Base-by-base conservation (phyloP, 1,284 basidiomycete species). In the Volvariella surrecta region DNA sequence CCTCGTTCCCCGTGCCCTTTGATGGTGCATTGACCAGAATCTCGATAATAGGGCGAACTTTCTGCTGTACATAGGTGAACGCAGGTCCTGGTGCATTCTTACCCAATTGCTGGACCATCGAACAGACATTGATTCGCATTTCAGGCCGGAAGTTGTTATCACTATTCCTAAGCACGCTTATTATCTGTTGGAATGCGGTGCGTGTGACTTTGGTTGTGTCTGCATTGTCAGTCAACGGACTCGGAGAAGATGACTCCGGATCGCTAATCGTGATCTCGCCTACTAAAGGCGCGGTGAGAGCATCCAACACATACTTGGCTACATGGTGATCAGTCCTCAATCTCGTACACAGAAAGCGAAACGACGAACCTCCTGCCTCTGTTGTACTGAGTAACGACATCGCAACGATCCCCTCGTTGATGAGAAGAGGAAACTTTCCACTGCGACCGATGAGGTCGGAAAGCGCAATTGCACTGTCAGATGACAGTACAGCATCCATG, bases 341-440 rank as follows among this genome's bases (percentile, higher is more conserved):
- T 37, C 10, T 15, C 40, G 45, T n/a, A 45, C 15, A 30, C 45
- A 32, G 41, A 32, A 20, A 4, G 13, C 19, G 16, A 34, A 40
- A 44, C 15, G 15, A 65, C 76, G 53, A 62, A 82, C 88, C 79
- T 52, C 84, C 86, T 44, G 68, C 61, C 37, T 68, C 64, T 44
- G 79, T 73, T 10, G 79, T 79, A 47, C 76, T 77, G 48, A 96
- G 61, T 41, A 97, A 62, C 30, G 84, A 86, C 47, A 96, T 62
- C 1, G 88, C 88, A 20, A 97, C 75, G 20, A 96, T 70, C 0
- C 85, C 89, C 60, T 98, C 95, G 55, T 94, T 95, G 48, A 96
- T 74, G 22, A 98, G 70, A 37, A 92, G 70, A 0, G 89, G 84
- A 56, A 91, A 89, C 58, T 82, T 83, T 50, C 73, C 76, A 54